Evolutionary conservation across 805 yeast species (phyloP), one percentile per base, ranked within the genome.

Genomic region (Schizosaccharomyces japonicus): DNA sequence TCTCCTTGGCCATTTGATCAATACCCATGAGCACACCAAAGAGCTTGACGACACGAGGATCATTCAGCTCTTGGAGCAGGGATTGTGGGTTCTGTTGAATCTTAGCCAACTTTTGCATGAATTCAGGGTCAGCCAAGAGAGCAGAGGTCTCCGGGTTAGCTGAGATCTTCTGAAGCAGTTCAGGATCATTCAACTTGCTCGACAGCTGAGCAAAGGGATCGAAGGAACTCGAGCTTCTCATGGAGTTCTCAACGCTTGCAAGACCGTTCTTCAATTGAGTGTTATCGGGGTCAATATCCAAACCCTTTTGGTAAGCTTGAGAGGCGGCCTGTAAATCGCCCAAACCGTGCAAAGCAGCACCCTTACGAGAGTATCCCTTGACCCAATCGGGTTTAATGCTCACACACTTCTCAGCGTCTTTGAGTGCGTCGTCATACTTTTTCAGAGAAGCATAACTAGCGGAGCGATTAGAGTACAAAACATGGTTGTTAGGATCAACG

Each of bases 331-430:
- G 84, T 46, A 77, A 70, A 51, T 80, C 72, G 15, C 83, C 83
- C 51, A 80, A 66, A n/a, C 98, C 98, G 57, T 69, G 78, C 46
- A 78, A 74, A 29, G 98, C 98, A 53, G 95, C 85, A 50, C 82
- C 99, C 32, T 80, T 79, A 63, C 99, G 77, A 58, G 76, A 80
- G 68, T 80, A 81, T 45, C 96, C 98, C 64, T 90, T 90, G 21
- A 95, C 84, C 96, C 96, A 90, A 2, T 78, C 54, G 13, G 84
- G 77, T 53, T 80, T 82, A 63, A 84, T 75, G 56, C 73, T 70
- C 48, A 80, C 76, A 64, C 94, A 80, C 58, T 79, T 73, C 50
- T 80, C 64, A 15, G 96, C 98, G 62, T 90, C 98, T 44, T 68
- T 66, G 51, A 83, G 67, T 3, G 96, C 98, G 50, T 76, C 66